These are phyloP conservation scores for Dendrobium nobile DNA, from an alignment of 106 monocot species.

Conservation along the genomic window DNA sequence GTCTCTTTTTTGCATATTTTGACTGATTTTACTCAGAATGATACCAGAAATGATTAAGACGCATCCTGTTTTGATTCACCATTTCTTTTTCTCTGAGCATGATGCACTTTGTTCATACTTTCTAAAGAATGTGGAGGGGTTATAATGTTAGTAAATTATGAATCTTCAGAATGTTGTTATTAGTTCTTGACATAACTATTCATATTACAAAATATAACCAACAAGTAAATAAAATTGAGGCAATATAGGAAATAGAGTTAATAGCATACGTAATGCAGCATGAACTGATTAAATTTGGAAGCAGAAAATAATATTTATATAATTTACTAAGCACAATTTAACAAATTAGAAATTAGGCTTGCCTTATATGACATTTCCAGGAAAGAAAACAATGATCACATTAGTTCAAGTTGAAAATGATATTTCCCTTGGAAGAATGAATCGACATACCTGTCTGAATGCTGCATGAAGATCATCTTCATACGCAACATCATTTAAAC, in stretches of 20 bases:
- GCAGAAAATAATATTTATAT: background rate
- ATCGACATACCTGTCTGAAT: background rate
- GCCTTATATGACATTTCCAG: background rate
- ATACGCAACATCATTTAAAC: background rate
- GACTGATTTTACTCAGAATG: too few relatives aligned
- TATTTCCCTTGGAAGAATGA: background rate
- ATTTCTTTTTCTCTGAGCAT: too few relatives aligned
- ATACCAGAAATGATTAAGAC: too few relatives aligned
- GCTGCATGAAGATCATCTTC: constrained; percentile 3
- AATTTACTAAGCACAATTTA: background rate
- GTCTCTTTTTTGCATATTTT: too few relatives aligned
- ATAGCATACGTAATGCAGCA: background rate
- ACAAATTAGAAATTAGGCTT: background rate
- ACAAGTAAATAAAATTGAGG: too few relatives aligned
- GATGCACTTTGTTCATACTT: too few relatives aligned
- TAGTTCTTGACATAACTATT: too few relatives aligned
- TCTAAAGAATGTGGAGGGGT: too few relatives aligned
- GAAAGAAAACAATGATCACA: background rate
- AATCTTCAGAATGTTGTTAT: too few relatives aligned
- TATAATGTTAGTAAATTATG: too few relatives aligned
- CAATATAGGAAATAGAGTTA: background rate
- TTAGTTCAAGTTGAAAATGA: background rate
- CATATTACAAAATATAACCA: too few relatives aligned
- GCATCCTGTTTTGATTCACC: too few relatives aligned
- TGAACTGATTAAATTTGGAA: background rate